phyloP scores from a whole-genome alignment of 805 yeast species.

The Teunomyces pallodes region DNA sequence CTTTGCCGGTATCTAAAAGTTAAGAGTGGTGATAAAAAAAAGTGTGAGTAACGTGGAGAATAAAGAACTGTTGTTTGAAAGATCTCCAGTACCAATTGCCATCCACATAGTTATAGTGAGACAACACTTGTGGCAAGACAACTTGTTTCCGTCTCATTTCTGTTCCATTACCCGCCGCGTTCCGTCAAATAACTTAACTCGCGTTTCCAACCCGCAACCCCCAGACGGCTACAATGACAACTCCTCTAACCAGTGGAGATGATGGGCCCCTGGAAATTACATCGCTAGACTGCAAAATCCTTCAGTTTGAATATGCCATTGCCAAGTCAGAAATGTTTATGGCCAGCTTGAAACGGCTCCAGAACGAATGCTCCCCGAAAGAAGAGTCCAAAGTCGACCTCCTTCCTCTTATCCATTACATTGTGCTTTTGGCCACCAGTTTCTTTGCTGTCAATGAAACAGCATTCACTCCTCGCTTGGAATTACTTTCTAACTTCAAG shows the following conservation, averaged over 20 bases:
- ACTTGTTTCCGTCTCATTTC: background rate
- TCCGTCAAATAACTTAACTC: background rate
- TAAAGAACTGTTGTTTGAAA: no score
- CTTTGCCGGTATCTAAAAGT: no score
- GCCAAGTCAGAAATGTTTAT: conserved; percentile 42
- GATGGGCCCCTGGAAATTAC: conserved; percentile 7
- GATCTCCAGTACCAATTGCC: background rate
- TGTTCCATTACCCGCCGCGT: background rate
- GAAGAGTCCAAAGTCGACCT: conserved; percentile 3
- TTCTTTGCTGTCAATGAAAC: conserved; percentile 38
- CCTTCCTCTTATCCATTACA: conserved; percentile 34
- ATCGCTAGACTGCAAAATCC: conserved; percentile 52
- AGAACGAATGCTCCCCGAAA: background rate
- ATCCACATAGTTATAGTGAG: background rate
- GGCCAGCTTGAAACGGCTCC: conserved; percentile 28
- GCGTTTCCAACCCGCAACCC: background rate
- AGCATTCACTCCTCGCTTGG: conserved; percentile 27
- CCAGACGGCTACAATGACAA: background rate
- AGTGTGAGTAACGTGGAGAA: no score
- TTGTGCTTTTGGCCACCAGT: conserved; percentile 28
- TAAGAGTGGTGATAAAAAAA: no score
- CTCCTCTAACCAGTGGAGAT: background rate
- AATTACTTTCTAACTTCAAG: conserved; percentile 27
- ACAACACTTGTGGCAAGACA: no score
- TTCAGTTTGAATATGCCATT: conserved; percentile 58